Evolutionary conservation across 768 basidiomycete genomes (phyloP).

Genomic region (Phaffia australis): DNA sequence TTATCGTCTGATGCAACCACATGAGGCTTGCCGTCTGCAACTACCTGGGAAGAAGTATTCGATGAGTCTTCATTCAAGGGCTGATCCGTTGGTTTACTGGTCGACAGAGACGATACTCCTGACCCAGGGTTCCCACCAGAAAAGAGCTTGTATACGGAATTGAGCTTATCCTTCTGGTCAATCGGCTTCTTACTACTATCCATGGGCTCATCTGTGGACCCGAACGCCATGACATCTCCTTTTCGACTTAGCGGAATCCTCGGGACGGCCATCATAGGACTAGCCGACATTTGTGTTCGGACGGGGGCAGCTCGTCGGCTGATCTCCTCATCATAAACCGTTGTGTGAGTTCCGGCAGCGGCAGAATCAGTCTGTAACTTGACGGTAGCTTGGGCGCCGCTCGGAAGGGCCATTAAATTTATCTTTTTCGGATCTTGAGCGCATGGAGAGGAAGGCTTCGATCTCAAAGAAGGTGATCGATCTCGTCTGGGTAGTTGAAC

Average conservation of each 20-base stretch:
- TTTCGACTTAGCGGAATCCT: conserved; percentile 9
- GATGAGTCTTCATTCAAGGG: too few species aligned
- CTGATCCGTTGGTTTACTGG: too few species aligned
- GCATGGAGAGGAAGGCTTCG: neutral
- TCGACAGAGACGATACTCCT: too few species aligned
- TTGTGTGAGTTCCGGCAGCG: neutral
- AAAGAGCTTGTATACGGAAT: too few species aligned
- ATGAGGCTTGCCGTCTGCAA: too few species aligned
- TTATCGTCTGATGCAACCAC: too few species aligned
- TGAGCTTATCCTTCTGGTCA: too few species aligned
- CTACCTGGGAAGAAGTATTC: too few species aligned
- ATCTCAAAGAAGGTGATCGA: neutral
- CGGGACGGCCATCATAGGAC: conserved; percentile 20
- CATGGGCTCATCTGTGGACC: neutral
- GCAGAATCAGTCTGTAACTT: neutral
- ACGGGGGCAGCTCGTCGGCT: conserved; percentile 4
- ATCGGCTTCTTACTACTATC: too few species aligned
- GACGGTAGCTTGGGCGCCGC: neutral
- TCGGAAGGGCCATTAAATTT: neutral
- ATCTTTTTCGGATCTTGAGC: neutral
- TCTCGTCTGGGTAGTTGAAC: neutral
- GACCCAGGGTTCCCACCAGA: too few species aligned
- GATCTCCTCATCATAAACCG: too few species aligned
- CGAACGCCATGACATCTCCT: conserved; percentile 12
- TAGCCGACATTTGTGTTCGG: conserved; percentile 9